phyloP scores from a whole-genome alignment of 345 rosid species.

The Lepidium aucheri region DNA sequence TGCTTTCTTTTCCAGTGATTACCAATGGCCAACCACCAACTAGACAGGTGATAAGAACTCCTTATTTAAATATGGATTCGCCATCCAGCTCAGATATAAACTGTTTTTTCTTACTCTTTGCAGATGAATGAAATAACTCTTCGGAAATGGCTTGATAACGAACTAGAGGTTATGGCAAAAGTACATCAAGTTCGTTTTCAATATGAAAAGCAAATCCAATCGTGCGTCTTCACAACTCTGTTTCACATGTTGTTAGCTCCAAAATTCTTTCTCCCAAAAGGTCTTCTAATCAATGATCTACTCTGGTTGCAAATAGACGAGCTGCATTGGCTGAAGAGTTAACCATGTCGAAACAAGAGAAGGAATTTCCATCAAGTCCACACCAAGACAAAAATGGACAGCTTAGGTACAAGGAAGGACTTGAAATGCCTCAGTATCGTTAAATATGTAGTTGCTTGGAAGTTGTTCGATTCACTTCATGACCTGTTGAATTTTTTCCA shows the following conservation, averaged over 20 bases:
- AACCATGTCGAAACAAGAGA: constrained; percentile 46
- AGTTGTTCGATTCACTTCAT: constrained; percentile 13
- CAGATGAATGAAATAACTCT: constrained; percentile 56
- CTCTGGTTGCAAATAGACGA: constrained; percentile 35
- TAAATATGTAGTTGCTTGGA: not conserved
- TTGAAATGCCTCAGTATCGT: not conserved
- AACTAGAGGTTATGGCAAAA: constrained; percentile 68
- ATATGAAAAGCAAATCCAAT: constrained; percentile 67
- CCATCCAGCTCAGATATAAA: not conserved
- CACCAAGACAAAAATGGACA: constrained; percentile 44
- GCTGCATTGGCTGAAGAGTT: constrained; percentile 64
- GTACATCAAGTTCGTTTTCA: constrained; percentile 67
- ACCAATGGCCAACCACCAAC: constrained; percentile 39
- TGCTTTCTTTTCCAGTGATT: constrained; percentile 30
- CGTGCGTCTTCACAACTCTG: constrained; percentile 39
- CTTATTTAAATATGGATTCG: not conserved
- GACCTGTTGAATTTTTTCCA: constrained; percentile 14
- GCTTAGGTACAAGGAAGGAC: constrained; percentile 35
- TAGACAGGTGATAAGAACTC: constrained; percentile 40
- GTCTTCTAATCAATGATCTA: not conserved
- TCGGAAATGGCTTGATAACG: constrained; percentile 67
- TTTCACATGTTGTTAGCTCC: constrained; percentile 4
- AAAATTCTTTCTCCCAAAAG: not conserved
- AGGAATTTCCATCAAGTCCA: constrained; percentile 45
- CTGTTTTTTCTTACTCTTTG: not conserved